phyloP scores from a whole-genome alignment of 306 rosid genomes.

The Cyclanthera cordifolia region DNA sequence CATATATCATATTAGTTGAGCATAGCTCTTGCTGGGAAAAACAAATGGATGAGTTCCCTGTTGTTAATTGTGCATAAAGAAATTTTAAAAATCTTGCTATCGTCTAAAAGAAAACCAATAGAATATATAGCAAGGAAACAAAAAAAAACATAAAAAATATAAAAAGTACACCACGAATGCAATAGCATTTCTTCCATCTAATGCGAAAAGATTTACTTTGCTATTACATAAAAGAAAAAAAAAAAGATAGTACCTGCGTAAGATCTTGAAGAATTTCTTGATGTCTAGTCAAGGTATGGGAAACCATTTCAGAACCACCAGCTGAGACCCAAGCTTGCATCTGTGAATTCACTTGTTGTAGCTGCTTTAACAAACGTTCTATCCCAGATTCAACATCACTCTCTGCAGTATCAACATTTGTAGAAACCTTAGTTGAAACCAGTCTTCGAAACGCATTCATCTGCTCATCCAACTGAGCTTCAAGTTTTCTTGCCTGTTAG shows the following conservation, averaged over 20 bases:
- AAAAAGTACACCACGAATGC: too few species aligned
- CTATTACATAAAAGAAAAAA: background rate
- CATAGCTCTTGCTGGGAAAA: too few species aligned
- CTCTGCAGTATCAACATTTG: conserved; percentile 44
- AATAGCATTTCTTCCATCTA: background rate
- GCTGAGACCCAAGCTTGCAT: conserved; percentile 98
- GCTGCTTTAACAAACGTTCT: conserved; percentile 64
- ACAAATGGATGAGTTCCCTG: conserved; percentile 2
- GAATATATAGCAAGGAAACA: background rate
- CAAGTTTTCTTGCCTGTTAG: conserved; percentile 83
- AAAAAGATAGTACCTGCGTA: conserved; percentile 53
- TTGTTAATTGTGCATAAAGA: background rate
- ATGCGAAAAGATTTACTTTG: background rate
- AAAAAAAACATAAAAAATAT: background rate
- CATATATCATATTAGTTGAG: too few species aligned
- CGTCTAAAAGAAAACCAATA: background rate
- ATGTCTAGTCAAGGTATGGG: conserved; percentile 94
- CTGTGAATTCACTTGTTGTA: conserved; percentile 89
- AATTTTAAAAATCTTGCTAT: background rate
- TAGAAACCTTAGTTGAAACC: conserved; percentile 66
- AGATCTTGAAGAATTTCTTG: conserved; percentile 97
- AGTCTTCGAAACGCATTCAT: conserved; percentile 74
- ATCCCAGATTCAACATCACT: conserved; percentile 72
- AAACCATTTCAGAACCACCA: conserved; percentile 95
- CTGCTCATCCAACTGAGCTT: conserved; percentile 94